These are phyloP conservation scores for Colletotrichum sp. DNA, from an alignment of 2,329 filamentous ascomycete genomes.

Conservation along the genomic window DNA sequence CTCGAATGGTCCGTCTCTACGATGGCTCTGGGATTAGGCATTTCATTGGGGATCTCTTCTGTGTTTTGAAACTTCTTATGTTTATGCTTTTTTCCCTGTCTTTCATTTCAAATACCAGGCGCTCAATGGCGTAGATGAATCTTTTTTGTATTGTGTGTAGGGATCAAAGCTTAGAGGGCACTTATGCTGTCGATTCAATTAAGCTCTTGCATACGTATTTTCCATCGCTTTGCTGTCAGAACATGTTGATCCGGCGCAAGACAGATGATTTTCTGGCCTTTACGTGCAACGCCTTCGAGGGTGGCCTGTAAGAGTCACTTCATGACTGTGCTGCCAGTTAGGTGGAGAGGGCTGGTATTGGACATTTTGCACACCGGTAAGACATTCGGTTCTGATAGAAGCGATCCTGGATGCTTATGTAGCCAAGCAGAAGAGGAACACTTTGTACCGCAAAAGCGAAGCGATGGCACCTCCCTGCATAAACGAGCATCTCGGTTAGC, in stretches of 20 bases:
- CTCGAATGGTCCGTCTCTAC: not conserved
- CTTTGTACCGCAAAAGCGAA: not conserved
- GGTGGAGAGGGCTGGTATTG: not conserved
- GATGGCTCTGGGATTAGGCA: not conserved
- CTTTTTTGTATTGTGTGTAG: not conserved
- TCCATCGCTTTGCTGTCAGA: not conserved
- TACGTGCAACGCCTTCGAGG: not conserved
- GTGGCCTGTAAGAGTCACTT: not conserved
- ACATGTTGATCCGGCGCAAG: not conserved
- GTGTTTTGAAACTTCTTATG: not conserved
- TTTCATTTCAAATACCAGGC: not conserved
- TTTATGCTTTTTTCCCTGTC: rapidly evolving
- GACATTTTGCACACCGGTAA: not conserved
- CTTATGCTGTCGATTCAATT: not conserved
- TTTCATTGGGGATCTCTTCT: not conserved
- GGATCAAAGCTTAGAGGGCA: not conserved
- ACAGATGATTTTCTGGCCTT: not conserved
- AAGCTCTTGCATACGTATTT: not conserved
- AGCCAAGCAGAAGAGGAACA: not conserved
- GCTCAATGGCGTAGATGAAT: not conserved
- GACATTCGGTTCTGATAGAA: not conserved
- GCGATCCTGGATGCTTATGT: not conserved
- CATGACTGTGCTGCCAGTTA: not conserved
- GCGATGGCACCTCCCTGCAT: not conserved
- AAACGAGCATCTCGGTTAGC: not conserved